Base-by-base conservation (phyloP, 2,329 filamentous ascomycete species). In the Escovopsis sp. region DNA sequence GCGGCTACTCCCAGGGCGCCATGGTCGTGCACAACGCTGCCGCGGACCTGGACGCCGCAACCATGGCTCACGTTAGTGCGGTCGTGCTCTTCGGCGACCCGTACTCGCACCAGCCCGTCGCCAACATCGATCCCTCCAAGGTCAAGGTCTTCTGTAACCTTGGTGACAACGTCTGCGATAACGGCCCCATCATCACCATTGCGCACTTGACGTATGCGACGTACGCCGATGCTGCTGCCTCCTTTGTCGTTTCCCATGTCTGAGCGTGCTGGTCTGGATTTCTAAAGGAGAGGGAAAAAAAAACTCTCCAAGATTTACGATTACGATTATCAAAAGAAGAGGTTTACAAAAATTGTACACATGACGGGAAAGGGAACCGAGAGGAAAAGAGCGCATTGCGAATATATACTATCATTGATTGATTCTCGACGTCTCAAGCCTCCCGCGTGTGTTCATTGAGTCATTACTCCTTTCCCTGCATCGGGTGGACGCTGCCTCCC, bases 1-100 rank as follows among this genome's bases (percentile, higher is more conserved):
- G 51, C 30, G 55, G 55, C 25, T 56, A 55, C 48, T 56, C 53
- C 3, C 53, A 54, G 27, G 55, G 55, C 14, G 54, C 49, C 35
- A 45, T 50, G 42, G 52, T 54, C 8, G 46, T 55, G 5, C 52
- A 55, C 39, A 45, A 55, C 8, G 56, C 55, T 10, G 47, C 53
- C 8, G 43, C 45, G 13, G 43, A 47, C 24, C 48, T 58, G 11
- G 47, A 49, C 29, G 41, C 46, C 32, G 41, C 36, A 5, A 45
- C 46, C 39, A 52, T 53, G 46, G 46, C 49, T 20, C 53, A 48
- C 25, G 46, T 56, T 44, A 52, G 47, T 33, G 53, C 55, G 39
- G 52, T 53, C n/a, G 54, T 58, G 14, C 48, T 57, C 42, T 59
- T 59, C 24, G 57, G 57, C 14, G 57, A 59, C 39, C 57, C 51